Base-by-base conservation (phyloP, 148 eudicot genomes). In the Euryodendron excelsum region DNA sequence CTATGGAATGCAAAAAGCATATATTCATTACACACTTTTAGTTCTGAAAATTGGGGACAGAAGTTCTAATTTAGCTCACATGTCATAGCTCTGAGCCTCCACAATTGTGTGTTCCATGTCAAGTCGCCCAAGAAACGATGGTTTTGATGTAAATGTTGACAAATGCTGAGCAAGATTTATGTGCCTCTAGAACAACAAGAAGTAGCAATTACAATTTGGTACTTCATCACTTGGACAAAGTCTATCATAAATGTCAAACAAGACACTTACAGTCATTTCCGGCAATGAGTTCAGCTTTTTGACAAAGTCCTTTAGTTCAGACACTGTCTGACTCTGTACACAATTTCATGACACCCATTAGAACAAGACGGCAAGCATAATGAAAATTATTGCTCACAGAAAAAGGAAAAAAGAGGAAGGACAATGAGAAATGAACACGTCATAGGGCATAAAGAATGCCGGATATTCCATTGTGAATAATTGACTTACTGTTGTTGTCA, bases 201-300 rank as follows among this genome's bases (percentile, higher is more conserved):
- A 76, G 59, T 65, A 74, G 44, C 69, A 75, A 69, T 77, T 69
- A 80, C 53, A 58, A 27, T 52, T 53, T 73, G 50, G 34, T 83
- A 45, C 76, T 28, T n/a, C n/a, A n/a, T 55, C n/a, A 55, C 62
- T 41, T 58, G 3, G 62, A 52, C 13, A n/a, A 73, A 39, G 56
- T 75, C 63, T 18, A n/a, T 66, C 52, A 66, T 48, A 36, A 74
- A 56, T n/a, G 27, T 75, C 34, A 31, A 73, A 60, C 71, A 82
- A 75, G 74, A 73, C 74, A 85, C 99, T 91, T 83, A 96, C 99
- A 62, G 96, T 90, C 81, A 96, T 96, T 88, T 96, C 99, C 31
- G 99, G 99, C 87, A 96, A 84, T 28, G 99, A 91, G 83, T 96
- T 96, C 50, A 96, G 91, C 90, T 93, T 96, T 88, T 91, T 96